Conservation (phyloP, 768 basidiomycete species). For the Mycena floridula region DNA sequence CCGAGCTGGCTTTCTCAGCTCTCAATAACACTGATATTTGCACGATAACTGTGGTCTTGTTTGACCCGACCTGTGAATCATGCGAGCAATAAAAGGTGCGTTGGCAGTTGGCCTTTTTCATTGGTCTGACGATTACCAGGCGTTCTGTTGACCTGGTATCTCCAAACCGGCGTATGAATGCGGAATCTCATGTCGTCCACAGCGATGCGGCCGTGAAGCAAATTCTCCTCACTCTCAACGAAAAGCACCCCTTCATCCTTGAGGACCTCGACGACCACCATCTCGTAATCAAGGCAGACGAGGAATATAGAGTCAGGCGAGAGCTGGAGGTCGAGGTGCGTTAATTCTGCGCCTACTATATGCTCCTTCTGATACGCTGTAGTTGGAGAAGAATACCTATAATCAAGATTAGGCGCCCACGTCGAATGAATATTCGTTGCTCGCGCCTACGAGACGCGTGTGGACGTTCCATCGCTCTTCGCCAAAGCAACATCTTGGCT, state of each 20-base stretch:
- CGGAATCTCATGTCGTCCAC: background rate
- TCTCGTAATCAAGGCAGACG: constrained; percentile 77
- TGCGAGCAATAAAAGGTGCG: constrained; percentile 64
- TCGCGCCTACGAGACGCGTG: too few species aligned
- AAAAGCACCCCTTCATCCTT: constrained; percentile 75
- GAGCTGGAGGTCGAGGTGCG: constrained; percentile 74
- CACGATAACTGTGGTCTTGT: too few species aligned
- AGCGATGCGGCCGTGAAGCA: constrained; percentile 91
- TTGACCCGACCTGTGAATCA: constrained; percentile 13
- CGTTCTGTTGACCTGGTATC: constrained; percentile 63
- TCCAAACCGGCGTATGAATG: background rate
- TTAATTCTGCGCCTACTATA: constrained; percentile 4
- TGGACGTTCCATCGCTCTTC: too few species aligned
- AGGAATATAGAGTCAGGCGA: constrained; percentile 65
- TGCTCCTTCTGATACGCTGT: constrained; percentile 1
- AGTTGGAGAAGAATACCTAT: constrained; percentile 87
- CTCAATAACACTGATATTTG: too few species aligned
- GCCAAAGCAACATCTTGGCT: too few species aligned
- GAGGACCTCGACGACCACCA: constrained; percentile 84
- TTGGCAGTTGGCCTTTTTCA: constrained; percentile 2
- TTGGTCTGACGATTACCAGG: constrained; percentile 29
- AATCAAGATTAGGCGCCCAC: constrained; percentile 58
- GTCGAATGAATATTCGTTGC: too few species aligned
- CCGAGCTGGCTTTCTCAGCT: too few species aligned
- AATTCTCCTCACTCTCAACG: constrained; percentile 77